Evolutionary conservation across 352 stramenopile genomes (phyloP).

Genomic region (Phytophthora europaea): DNA sequence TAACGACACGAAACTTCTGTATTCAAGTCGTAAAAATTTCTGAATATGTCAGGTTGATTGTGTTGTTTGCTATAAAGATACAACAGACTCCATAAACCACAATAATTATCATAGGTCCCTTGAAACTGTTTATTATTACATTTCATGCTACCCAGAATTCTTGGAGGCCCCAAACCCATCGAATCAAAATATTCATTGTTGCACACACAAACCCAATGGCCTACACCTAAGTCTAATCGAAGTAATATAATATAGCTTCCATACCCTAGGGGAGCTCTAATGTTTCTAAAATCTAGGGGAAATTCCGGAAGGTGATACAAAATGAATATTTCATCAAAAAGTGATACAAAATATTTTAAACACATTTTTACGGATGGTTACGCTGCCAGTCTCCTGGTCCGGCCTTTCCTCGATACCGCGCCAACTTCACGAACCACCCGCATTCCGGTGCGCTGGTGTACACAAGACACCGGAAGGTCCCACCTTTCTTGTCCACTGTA

Average conservation of each 20-base stretch:
- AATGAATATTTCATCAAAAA: no score
- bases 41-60: background rate
- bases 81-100: background rate
- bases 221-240: conserved; percentile 1
- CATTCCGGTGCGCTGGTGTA: no score
- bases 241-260: conserved; percentile 2
- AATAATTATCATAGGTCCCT: background rate
- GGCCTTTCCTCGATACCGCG: no score
- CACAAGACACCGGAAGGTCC: no score
- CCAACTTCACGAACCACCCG: no score
- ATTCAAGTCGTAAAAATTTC: background rate
- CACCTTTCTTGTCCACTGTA: no score
- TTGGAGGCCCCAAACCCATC: background rate
- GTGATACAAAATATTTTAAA: no score
- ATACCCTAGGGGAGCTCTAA: background rate
- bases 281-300: background rate
- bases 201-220: conserved; percentile 2
- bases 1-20: background rate
- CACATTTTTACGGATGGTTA: no score
- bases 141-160: background rate
- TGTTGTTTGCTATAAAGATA: conserved; percentile 1
- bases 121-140: background rate
- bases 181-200: conserved; percentile 3
- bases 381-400: no score
- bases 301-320: no score